Evolutionary conservation across 805 yeast genomes (phyloP).

Genomic region (Candida rishiriensis): DNA sequence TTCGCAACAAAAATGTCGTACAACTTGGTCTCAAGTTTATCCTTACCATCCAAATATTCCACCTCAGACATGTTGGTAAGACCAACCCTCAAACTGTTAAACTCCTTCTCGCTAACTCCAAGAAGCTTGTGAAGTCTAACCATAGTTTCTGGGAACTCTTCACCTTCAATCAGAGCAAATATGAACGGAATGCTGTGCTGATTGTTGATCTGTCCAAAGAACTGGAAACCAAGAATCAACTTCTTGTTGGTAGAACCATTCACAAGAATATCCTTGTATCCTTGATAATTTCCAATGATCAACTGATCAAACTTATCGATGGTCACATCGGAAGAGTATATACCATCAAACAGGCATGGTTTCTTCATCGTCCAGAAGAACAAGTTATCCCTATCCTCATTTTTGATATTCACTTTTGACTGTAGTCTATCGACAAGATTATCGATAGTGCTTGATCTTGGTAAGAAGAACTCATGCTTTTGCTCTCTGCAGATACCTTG

Average conservation of each 20-base stretch:
- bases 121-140: constrained; percentile 62
- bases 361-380: constrained; percentile 53
- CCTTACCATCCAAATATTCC: constrained; percentile 40
- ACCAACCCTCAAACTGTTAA: constrained; percentile 69
- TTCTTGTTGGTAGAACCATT: constrained; percentile 26
- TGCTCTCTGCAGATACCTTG: constrained; percentile 69
- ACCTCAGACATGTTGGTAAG: constrained; percentile 38
- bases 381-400: constrained; percentile 41
- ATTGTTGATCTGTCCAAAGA: constrained; percentile 59
- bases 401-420: constrained; percentile 47
- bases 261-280: constrained; percentile 16
- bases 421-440: constrained; percentile 54
- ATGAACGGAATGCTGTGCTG: constrained; percentile 84
- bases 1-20: constrained; percentile 42
- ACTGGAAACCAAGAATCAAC: constrained; percentile 69
- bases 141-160: constrained; percentile 57
- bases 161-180: constrained; percentile 66
- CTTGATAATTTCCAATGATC: constrained; percentile 46
- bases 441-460: constrained; percentile 51
- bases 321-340: constrained; percentile 31
- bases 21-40: constrained; percentile 50
- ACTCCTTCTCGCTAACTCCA: constrained; percentile 77
- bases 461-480: constrained; percentile 63
- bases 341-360: constrained; percentile 26
- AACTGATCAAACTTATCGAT: constrained; percentile 39